Evolutionary conservation across 2,329 filamentous ascomycete species (phyloP), one percentile per base, ranked within the genome.

Genomic region (Shiraia sp.): DNA sequence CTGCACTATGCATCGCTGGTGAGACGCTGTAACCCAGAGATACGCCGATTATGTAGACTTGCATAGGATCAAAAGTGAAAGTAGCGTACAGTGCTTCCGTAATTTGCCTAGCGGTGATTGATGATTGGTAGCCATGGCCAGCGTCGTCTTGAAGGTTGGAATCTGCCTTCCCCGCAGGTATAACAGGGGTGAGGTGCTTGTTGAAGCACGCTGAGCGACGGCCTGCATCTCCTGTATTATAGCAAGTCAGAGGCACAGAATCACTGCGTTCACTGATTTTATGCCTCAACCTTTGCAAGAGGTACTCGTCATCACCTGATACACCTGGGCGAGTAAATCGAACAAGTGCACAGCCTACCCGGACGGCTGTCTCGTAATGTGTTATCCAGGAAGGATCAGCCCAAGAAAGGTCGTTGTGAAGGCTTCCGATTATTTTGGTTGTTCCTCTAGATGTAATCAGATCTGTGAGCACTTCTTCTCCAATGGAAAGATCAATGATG

Each of bases 1-100:
- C 87, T 5, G 83, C 77, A 40, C 83, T 87, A 63, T 91, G 87
- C 86, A 90, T 90, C 6, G 84, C 83, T 1, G 87, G 87, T 0
- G 87, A 90, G 41, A 90, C 66, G 61, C 84, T 89, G 70, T 87
- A 88, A 35, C 77, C 80, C 8, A 87, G 81, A 40, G 84, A 84
- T 40, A 80, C 83, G n/a, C 87, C 87, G 36, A 90, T 80, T 24
- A 90, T 84, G 53, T 86, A 87, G 40, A 88, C 82, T 35, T 84
- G 81, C 75, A 90, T 82, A 0, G 83, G 77, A 28, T 89, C 83
- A 36, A 83, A 79, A 1, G 85, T 74, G 43, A 86, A 87, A 1
- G 81, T 83, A 3, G 81, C 75, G 55, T 83, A 88, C 0, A 90
- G 74, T 1, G 85, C 81, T 46, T 79, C 70, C 5, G 85, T 86